These are phyloP conservation scores for Zoysia pacifica DNA, from an alignment of 176 grass and related monocot species.

Conservation along the genomic window DNA sequence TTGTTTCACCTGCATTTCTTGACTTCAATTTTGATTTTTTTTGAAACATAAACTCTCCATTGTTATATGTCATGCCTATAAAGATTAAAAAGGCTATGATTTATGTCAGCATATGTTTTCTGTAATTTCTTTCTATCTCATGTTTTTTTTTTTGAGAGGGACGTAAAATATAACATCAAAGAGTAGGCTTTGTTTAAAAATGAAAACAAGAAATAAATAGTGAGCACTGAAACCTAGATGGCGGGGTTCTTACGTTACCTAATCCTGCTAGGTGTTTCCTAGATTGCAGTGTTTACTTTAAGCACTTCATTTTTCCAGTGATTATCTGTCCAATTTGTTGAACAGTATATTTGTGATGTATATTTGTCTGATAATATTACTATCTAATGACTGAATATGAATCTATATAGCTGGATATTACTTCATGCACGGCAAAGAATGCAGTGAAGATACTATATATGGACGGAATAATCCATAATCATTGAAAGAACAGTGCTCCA, in stretches of 20 bases:
- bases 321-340: too few species aligned
- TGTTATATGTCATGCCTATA: not conserved
- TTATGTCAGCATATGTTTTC: not conserved
- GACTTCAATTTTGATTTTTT: not conserved
- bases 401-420: slow-evolving; percentile 4
- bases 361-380: not conserved
- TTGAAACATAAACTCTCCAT: not conserved
- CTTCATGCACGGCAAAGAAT: slow-evolving; percentile 26
- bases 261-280: too few species aligned
- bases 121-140: not conserved
- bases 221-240: not conserved
- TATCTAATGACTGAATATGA: not conserved
- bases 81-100: not conserved
- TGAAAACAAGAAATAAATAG: not conserved
- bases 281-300: not conserved
- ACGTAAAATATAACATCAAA: not conserved
- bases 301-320: not conserved
- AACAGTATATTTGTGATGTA: not conserved
- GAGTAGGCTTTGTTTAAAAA: not conserved
- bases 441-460: slow-evolving; percentile 21
- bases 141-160: not conserved
- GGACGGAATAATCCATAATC: not conserved
- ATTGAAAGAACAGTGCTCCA: not conserved
- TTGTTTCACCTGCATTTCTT: not conserved
- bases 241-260: not conserved